phyloP scores from a whole-genome alignment of 345 rosid species.

The Pelargonium nanum region DNA sequence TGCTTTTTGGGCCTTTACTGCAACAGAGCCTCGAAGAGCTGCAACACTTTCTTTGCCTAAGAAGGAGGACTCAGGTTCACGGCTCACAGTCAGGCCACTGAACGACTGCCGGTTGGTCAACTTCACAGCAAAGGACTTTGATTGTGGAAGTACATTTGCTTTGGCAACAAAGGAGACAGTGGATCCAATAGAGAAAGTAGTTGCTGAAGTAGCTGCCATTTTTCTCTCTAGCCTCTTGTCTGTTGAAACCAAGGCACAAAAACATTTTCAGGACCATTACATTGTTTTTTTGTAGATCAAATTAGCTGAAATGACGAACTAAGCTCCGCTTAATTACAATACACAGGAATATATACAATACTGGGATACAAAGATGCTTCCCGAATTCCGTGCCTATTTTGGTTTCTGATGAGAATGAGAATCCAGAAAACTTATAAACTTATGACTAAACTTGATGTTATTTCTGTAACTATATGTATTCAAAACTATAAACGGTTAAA shows the following conservation, averaged over 20 bases:
- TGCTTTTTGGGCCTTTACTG: conserved; percentile 23
- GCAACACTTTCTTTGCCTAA: conserved; percentile 38
- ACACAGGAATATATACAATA: too few species aligned
- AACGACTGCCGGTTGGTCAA: conserved; percentile 34
- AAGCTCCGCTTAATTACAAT: too few species aligned
- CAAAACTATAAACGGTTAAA: too few species aligned
- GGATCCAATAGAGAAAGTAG: conserved; percentile 50
- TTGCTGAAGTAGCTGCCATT: conserved; percentile 68
- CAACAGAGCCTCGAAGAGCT: conserved; percentile 35
- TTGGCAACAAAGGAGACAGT: conserved; percentile 34
- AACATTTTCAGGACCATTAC: too few species aligned
- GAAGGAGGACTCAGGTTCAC: conserved; percentile 45
- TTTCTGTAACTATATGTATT: too few species aligned
- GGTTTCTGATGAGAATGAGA: too few species aligned
- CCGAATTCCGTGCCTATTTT: too few species aligned
- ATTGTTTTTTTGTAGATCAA: too few species aligned
- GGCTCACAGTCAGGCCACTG: conserved; percentile 46
- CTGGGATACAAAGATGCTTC: too few species aligned
- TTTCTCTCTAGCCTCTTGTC: conserved; percentile 8
- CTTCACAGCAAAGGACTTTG: conserved; percentile 30
- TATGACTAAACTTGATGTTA: too few species aligned
- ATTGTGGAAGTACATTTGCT: conserved; percentile 27
- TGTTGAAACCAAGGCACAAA: background rate
- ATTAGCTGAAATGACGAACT: too few species aligned
- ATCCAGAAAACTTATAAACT: too few species aligned